Conservation (phyloP, 2,329 filamentous ascomycete genomes). For the Cyclaneusma minus region DNA sequence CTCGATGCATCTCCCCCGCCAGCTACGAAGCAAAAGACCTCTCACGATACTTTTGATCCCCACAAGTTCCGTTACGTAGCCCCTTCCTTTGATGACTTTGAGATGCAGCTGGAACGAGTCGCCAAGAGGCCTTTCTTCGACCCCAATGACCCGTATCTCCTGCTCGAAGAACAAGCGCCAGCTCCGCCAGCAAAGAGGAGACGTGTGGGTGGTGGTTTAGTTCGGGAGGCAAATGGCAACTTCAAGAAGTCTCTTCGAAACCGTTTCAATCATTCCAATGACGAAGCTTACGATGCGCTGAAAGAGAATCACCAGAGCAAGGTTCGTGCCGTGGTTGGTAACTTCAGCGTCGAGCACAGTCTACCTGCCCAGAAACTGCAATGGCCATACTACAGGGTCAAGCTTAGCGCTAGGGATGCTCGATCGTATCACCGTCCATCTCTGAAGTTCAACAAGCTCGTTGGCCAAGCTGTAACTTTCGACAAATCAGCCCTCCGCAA, state of each 20-base stretch:
- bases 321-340: conserved; percentile 80
- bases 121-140: conserved; percentile 72
- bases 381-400: conserved; percentile 92
- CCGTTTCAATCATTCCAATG: conserved; percentile 92
- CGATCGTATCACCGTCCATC: conserved; percentile 74
- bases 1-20: conserved; percentile 31
- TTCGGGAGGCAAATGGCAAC: no score
- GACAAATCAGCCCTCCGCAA: conserved; percentile 59
- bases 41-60: conserved; percentile 37
- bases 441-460: conserved; percentile 53
- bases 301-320: conserved; percentile 97
- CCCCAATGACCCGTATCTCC: conserved; percentile 72
- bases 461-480: conserved; percentile 56
- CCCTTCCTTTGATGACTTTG: conserved; percentile 68
- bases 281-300: conserved; percentile 85
- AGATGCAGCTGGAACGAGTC: conserved; percentile 53
- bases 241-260: conserved; percentile 57
- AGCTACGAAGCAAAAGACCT: conserved; percentile 51
- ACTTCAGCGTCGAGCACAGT: conserved; percentile 86
- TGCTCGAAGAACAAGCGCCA: conserved; percentile 63
- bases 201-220: conserved; percentile 16
- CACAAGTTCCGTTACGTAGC: conserved; percentile 43
- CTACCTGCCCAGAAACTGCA: conserved; percentile 81
- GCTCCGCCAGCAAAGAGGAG: conserved; percentile 45
- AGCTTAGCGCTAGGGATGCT: conserved; percentile 55